Conservation (phyloP, 345 rosid species). For the Raphanus raphanistrum region DNA sequence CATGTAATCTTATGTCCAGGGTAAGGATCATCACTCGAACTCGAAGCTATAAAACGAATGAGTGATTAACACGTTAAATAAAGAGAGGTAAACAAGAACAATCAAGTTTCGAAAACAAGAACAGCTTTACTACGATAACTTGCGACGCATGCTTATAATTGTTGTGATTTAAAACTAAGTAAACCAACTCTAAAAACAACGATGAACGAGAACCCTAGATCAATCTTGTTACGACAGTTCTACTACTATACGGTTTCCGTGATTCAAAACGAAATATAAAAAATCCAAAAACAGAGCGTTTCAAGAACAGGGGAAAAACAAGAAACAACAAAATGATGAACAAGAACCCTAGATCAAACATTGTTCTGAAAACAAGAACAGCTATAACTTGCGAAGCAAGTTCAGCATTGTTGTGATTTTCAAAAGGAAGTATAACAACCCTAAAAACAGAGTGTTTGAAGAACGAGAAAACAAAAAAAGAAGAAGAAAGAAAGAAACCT, state of each 20-base stretch:
- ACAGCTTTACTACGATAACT: background rate
- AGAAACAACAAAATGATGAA: background rate
- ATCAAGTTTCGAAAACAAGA: background rate
- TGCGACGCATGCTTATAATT: background rate
- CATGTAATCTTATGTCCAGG: background rate
- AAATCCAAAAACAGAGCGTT: background rate
- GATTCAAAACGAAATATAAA: background rate
- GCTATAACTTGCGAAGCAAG: too few relatives aligned
- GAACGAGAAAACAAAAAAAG: background rate
- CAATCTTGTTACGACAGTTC: background rate
- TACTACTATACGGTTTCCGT: background rate
- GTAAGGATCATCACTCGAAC: background rate
- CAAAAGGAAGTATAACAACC: background rate
- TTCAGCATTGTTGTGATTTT: too few relatives aligned
- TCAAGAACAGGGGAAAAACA: background rate
- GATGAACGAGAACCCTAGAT: background rate
- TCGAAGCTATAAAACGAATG: background rate
- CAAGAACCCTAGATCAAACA: background rate
- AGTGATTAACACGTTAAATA: background rate
- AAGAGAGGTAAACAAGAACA: conserved; percentile 1
- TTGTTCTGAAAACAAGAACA: background rate
- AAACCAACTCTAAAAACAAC: too few relatives aligned
- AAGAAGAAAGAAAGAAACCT: conserved; percentile 1
- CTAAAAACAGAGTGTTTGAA: background rate
- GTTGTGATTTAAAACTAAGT: background rate